phyloP scores from a whole-genome alignment of 2,329 filamentous ascomycete genomes.

The Atkinsonella hypoxylon region DNA sequence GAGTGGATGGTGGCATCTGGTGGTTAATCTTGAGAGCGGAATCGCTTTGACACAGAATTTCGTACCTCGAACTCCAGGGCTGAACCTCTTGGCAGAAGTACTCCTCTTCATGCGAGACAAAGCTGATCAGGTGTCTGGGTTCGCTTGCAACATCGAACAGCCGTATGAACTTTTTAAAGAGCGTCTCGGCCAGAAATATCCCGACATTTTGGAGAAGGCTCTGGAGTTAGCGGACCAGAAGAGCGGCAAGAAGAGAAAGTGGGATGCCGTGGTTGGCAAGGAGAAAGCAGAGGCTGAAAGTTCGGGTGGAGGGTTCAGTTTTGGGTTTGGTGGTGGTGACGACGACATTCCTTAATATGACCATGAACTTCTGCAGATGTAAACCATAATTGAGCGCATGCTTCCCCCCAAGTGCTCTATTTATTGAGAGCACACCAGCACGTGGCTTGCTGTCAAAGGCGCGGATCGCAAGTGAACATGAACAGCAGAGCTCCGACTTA shows the following conservation, averaged over 20 bases:
- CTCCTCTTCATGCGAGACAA: constrained; percentile 73
- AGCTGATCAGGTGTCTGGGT: constrained; percentile 77
- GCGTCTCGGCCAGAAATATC: constrained; percentile 49
- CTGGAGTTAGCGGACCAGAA: constrained; percentile 53
- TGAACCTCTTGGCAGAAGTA: constrained; percentile 56
- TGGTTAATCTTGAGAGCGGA: constrained; percentile 74
- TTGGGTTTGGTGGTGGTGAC: constrained; percentile 37
- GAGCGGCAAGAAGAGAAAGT: constrained; percentile 64
- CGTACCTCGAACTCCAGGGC: constrained; percentile 51
- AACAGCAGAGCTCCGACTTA: no score
- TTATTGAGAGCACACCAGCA: no score
- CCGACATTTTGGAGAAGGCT: constrained; percentile 55
- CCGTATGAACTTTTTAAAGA: constrained; percentile 66
- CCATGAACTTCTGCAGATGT: background rate
- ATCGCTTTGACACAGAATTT: constrained; percentile 95
- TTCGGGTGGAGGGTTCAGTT: constrained; percentile 34
- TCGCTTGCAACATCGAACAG: constrained; percentile 57
- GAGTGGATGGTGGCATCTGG: constrained; percentile 92
- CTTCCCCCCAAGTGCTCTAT: no score
- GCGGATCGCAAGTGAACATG: no score
- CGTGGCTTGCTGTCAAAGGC: no score
- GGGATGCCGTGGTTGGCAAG: constrained; percentile 59
- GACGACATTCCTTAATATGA: constrained; percentile 29
- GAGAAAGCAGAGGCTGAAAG: constrained; percentile 23
- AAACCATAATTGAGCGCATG: background rate